phyloP scores from a whole-genome alignment of 106 monocot species.

The Apostasia ramifera region DNA sequence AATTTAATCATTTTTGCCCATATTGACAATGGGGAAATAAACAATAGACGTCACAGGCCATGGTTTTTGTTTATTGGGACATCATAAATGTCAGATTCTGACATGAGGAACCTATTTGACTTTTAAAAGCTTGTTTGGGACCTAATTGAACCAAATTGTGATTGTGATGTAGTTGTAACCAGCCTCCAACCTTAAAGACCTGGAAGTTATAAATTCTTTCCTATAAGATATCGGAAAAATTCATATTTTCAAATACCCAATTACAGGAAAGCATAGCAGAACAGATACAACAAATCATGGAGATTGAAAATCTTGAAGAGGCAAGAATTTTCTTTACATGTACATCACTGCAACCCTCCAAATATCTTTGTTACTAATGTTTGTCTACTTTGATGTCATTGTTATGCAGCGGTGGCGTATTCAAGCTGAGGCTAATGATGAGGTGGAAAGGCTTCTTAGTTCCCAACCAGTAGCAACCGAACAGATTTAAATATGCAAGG shows the following conservation, averaged over 20 bases:
- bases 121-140: too few species aligned
- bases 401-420: slow-evolving; percentile 70
- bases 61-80: too few species aligned
- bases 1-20: too few species aligned
- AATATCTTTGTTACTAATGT: not conserved
- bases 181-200: too few species aligned
- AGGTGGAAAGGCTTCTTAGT: slow-evolving; percentile 85
- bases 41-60: too few species aligned
- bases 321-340: slow-evolving; percentile 27
- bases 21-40: too few species aligned
- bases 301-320: slow-evolving; percentile 96
- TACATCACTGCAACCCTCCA: not conserved
- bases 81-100: too few species aligned
- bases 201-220: not conserved
- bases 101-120: too few species aligned
- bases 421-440: slow-evolving; percentile 99
- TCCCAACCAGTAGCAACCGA: slow-evolving; percentile 31
- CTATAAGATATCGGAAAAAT: not conserved
- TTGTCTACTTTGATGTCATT: slow-evolving; percentile 1
- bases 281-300: slow-evolving; percentile 93
- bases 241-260: not conserved
- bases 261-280: slow-evolving; percentile 77
- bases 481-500: slow-evolving; percentile 11
- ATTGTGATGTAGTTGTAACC: too few species aligned
- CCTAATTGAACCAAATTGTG: too few species aligned